These are phyloP conservation scores for Globisporangium radiosum DNA, from an alignment of 352 stramenopile species.

Conservation along the genomic window DNA sequence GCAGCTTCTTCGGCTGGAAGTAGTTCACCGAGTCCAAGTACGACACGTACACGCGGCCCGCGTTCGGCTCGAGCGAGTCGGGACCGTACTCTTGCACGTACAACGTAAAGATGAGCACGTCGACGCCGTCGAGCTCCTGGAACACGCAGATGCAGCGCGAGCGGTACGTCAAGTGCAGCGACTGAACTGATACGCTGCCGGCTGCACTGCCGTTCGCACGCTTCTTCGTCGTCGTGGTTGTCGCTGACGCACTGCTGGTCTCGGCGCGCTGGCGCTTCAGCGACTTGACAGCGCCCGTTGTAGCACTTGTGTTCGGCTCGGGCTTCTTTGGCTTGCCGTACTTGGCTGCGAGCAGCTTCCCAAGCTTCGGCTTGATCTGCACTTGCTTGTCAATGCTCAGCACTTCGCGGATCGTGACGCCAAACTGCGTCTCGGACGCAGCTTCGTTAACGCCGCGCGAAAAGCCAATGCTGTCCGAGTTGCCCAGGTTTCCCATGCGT, in stretches of 20 bases:
- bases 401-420: conserved; percentile 82
- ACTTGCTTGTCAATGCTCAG: conserved; percentile 85
- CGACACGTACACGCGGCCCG: conserved; percentile 80
- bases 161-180: conserved; percentile 75
- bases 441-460: conserved; percentile 52
- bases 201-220: conserved; percentile 9
- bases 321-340: conserved; percentile 56
- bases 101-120: conserved; percentile 86
- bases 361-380: conserved; percentile 82
- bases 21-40: conserved; percentile 89
- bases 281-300: conserved; percentile 36
- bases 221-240: conserved; percentile 29
- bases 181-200: conserved; percentile 10
- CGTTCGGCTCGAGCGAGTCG: conserved; percentile 66
- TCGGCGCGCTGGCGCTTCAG: conserved; percentile 37
- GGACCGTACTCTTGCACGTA: conserved; percentile 87
- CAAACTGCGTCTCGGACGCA: conserved; percentile 74
- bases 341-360: conserved; percentile 58
- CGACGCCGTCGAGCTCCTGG: conserved; percentile 82
- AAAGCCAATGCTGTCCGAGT: conserved; percentile 80
- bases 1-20: conserved; percentile 84
- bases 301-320: conserved; percentile 15
- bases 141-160: conserved; percentile 89
- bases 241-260: not conserved
- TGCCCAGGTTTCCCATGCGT: conserved; percentile 77